These are phyloP conservation scores for Podospora pseudocomata DNA, from an alignment of 495 filamentous ascomycete species.

Conservation along the genomic window DNA sequence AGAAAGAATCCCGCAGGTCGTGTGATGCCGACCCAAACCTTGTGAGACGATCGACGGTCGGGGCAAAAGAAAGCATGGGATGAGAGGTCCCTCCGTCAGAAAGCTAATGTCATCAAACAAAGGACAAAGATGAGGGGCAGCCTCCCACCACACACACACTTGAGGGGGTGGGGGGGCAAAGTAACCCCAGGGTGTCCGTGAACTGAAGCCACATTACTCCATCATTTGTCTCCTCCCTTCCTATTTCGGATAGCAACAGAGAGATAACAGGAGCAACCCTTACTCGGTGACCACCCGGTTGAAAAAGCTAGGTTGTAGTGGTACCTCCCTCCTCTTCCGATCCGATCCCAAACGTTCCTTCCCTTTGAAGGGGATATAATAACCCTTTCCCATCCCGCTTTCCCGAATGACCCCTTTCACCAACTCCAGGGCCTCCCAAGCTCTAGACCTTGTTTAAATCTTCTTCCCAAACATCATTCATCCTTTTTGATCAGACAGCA, in stretches of 20 bases:
- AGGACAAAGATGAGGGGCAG: not conserved
- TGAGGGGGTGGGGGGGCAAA: not conserved
- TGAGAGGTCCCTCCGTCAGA: not conserved
- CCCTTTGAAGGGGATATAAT: constrained; percentile 7
- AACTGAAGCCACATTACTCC: constrained; percentile 2
- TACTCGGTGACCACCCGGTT: not conserved
- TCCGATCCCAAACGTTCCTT: not conserved
- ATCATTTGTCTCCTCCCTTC: constrained; percentile 7
- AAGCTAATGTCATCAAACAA: not conserved
- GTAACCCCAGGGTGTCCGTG: not conserved
- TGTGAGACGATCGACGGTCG: not conserved
- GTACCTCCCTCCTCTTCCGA: not conserved
- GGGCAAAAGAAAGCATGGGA: not conserved
- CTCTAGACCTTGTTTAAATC: not conserved
- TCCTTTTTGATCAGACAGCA: not conserved
- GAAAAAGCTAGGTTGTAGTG: not conserved
- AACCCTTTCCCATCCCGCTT: constrained; percentile 3
- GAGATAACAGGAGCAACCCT: not conserved
- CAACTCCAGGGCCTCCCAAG: not conserved
- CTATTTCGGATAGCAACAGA: constrained; percentile 9
- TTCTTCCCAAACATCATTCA: not conserved
- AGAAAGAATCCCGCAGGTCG: not conserved
- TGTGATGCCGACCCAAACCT: not conserved
- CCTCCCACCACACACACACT: not conserved
- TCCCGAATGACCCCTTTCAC: not conserved